Base-by-base conservation (phyloP, 192 early-diverging fungal genomes). In the Coemansia sp. region DNA sequence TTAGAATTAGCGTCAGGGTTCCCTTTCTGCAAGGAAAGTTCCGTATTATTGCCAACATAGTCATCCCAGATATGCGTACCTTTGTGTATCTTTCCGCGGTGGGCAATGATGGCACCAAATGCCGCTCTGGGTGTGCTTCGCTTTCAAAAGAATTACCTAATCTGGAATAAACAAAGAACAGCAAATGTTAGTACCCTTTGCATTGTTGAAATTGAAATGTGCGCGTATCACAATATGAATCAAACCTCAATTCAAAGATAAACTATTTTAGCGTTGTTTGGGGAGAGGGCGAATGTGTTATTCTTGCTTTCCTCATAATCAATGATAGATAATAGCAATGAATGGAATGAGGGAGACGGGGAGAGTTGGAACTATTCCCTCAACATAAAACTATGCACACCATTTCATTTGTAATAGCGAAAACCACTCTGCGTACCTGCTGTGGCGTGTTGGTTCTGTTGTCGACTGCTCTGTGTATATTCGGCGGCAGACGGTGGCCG, bases 381-480 rank as follows among this genome's bases (percentile, higher is more conserved):
- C 8, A 48, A 23, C 22, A 48, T 23, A 20, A 48, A 48, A 23
- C 6, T 20, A 25, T 48, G n/a, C 41, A 44, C 41, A 44, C 6
- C 6, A 44, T 8, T 25, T 33, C 30, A 54, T 54, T 54, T 54
- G n/a, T 31, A 55, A 55, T 42, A 50, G 37, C 22, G 53, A 33
- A 47, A 36, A 41, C 7, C 48, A 55, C 40, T 50, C 38, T 64
- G 62, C 41, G 62, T 47, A 54, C 62, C 62, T 36, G n/a, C n/a
- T n/a, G 40, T 31, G 41, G 11, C 8, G 2, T 55, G 62, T 23
- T 55, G 62, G 31, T 19, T 42, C 38, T 29, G 53, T 17, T 64
- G 52, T 5, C 14, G n/a, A n/a, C 31, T 36, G 40, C 52, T 54
- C 17, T 54, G 52, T 19, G 52, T 31, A 20, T 54, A 54, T 31